phyloP scores from a whole-genome alignment of 768 basidiomycete species.

The Chalciporus pseudorubinellus region DNA sequence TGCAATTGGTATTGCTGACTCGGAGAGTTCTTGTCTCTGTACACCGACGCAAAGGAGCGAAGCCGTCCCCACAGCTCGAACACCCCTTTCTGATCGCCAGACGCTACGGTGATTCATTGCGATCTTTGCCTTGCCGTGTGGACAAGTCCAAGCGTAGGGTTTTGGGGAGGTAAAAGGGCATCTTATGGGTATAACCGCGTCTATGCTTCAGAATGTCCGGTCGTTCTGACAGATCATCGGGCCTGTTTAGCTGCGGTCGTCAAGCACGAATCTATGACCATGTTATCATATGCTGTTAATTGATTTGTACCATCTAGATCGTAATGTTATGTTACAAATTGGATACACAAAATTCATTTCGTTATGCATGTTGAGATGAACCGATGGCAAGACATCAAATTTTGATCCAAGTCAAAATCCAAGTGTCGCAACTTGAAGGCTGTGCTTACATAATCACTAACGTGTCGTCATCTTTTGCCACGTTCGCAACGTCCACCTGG shows the following conservation, averaged over 20 bases:
- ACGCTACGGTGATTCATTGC: constrained; percentile 17
- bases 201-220: no score
- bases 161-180: not conserved
- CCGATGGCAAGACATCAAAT: no score
- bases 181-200: not conserved
- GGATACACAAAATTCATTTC: constrained; percentile 2
- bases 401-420: no score
- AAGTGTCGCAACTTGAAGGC: no score
- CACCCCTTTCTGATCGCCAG: constrained; percentile 14
- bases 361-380: no score
- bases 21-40: constrained; percentile 2
- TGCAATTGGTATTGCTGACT: not conserved
- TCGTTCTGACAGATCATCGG: no score
- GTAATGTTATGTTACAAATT: constrained; percentile 29
- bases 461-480: no score
- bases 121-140: not conserved
- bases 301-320: constrained; percentile 30
- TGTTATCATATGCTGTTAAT: constrained; percentile 31
- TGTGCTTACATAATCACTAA: constrained; percentile 5
- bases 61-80: constrained; percentile 12
- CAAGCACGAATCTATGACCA: constrained; percentile 19
- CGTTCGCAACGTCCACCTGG: not conserved
- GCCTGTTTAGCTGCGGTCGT: no score
- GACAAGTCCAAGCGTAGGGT: not conserved
- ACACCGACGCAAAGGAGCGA: constrained; percentile 8